These are phyloP conservation scores for Botrytis medusae DNA, from an alignment of 2,329 filamentous ascomycete species.

Conservation along the genomic window DNA sequence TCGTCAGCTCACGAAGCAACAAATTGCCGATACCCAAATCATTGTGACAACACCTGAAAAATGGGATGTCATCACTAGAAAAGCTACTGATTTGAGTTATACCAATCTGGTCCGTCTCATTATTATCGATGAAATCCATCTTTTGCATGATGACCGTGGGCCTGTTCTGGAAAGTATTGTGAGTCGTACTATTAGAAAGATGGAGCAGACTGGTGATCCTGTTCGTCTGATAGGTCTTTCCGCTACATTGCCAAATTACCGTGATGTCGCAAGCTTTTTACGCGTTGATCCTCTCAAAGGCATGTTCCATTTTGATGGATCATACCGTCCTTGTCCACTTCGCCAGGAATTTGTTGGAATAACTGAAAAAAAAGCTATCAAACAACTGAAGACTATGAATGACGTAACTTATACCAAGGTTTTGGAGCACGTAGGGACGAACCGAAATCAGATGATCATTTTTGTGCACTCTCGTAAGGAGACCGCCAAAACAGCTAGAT, in stretches of 20 bases:
- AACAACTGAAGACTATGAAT: slow-evolving; percentile 99
- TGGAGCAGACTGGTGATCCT: slow-evolving; percentile 90
- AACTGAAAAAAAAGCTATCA: slow-evolving; percentile 97
- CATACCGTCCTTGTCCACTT: slow-evolving; percentile 88
- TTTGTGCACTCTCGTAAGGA: slow-evolving; percentile 99
- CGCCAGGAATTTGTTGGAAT: slow-evolving; percentile 97
- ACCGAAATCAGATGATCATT: slow-evolving; percentile 96
- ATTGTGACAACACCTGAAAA: slow-evolving; percentile 99
- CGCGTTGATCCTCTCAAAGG: slow-evolving; percentile 83
- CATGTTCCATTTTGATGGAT: slow-evolving; percentile 94
- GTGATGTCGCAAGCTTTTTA: slow-evolving; percentile 92
- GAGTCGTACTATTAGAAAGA: slow-evolving; percentile 86
- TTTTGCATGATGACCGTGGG: slow-evolving; percentile 95
- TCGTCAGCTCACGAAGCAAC: slow-evolving; percentile 95
- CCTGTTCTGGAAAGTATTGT: slow-evolving; percentile 97
- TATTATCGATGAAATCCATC: slow-evolving; percentile 96
- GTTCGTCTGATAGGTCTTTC: slow-evolving; percentile 91
- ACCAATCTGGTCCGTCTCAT: slow-evolving; percentile 95
- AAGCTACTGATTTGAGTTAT: slow-evolving; percentile 94
- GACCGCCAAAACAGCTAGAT: slow-evolving; percentile 94
- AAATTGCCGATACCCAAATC: slow-evolving; percentile 95
- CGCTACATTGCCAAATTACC: slow-evolving; percentile 94
- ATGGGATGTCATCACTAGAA: slow-evolving; percentile 98
- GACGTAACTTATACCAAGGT: slow-evolving; percentile 98
- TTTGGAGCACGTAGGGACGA: slow-evolving; percentile 88